phyloP scores from a whole-genome alignment of 768 basidiomycete genomes.

The Suillus fuscotomentosus region DNA sequence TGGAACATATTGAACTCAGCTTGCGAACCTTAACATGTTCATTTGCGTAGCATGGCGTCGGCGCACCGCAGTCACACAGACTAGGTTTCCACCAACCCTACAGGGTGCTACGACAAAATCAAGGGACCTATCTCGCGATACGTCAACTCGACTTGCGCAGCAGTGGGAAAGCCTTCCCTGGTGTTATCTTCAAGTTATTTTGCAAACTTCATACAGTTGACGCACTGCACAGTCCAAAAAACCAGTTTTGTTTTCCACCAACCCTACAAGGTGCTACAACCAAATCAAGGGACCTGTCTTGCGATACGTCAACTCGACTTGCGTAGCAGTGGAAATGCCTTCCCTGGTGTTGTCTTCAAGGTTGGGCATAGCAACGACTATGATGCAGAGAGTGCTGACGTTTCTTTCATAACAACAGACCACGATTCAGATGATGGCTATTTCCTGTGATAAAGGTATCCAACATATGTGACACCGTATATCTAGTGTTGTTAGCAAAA shows the following conservation, averaged over 20 bases:
- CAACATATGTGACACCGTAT: too few relatives aligned
- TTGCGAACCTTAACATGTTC: background rate
- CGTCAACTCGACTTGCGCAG: constrained; percentile 31
- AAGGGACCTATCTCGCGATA: constrained; percentile 33
- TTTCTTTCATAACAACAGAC: background rate
- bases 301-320: constrained; percentile 35
- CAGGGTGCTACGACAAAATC: constrained; percentile 31
- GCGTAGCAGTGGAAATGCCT: constrained; percentile 29
- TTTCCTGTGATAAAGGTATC: too few relatives aligned
- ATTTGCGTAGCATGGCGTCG: too few relatives aligned
- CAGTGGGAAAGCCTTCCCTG: constrained; percentile 34
- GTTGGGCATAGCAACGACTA: background rate
- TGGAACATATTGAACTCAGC: background rate
- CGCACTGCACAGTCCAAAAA: too few relatives aligned
- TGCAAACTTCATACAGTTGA: too few relatives aligned
- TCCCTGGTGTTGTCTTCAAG: constrained; percentile 35
- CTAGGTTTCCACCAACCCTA: too few relatives aligned
- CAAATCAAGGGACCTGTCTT: constrained; percentile 31
- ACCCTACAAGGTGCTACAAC: constrained; percentile 30
- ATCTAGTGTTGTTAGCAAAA: too few relatives aligned
- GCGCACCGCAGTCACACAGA: too few relatives aligned
- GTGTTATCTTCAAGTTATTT: constrained; percentile 32
- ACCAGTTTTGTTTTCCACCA: too few relatives aligned
- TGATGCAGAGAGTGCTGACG: background rate
- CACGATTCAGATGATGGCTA: too few relatives aligned